Base-by-base conservation (phyloP, 1,139 yeast genomes). In the Diutina rugosa region DNA sequence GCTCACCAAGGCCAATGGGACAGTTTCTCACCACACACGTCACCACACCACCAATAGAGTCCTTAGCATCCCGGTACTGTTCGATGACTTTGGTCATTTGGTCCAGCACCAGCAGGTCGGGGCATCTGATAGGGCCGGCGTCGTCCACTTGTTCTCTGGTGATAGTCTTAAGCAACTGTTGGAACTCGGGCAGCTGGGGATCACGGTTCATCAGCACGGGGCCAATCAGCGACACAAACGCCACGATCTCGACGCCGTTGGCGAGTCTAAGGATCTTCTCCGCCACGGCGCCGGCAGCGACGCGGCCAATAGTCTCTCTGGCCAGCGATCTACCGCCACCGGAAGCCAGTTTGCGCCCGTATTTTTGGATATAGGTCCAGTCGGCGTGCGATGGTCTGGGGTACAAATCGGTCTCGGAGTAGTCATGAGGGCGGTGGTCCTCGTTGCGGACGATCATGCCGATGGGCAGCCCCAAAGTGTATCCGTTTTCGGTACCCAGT, bases 311-410 rank as follows among this genome's bases (percentile, higher is more conserved):
- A 56, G 99, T 93, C 72, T 93, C 99, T 72, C 99, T 84, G 12
- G 99, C 99, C 51, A 95, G 85, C 28, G 97, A 87, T 68, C 99
- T 83, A 60, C 99, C 99, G 65, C 99, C 99, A 56, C 99, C 99
- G 54, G 95, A 86, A 7, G 96, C 81, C 10, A 97, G 95, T 73
- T 93, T 91, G 65, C 83, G 79, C 46, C 97, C 97, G 73, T 93
- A 93, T 72, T 93, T 93, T 62, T 81, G 79, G 65, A 89, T 78
- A 72, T 93, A 93, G 29, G 99, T 93, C 80, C 80, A 90, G 72
- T 93, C 99, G 16, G 99, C 99, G 72, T 93, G 99, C 53, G 97
- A 88, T 30, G 99, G 99, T 70, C 99, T 84, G 62, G 99, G 99
- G 76, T 85, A 93, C 62, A 87, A 79, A 68, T 91, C 97, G 70